Base-by-base conservation (phyloP, 805 yeast genomes). In the Wickerhamomyces queroliae region DNA sequence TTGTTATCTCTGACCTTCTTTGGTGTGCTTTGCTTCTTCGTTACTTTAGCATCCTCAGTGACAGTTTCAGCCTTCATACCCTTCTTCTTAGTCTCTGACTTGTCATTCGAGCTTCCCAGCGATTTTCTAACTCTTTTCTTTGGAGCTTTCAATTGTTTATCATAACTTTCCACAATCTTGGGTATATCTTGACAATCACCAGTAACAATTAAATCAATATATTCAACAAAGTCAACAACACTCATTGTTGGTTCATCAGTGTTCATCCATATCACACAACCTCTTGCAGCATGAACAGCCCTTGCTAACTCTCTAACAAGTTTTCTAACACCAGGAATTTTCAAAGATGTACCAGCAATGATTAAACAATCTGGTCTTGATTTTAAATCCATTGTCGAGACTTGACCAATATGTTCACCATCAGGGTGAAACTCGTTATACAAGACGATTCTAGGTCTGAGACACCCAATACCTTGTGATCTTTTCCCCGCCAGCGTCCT, bases 381-480 rank as follows among this genome's bases (percentile, higher is more conserved):
- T 42, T 67, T 70, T 32, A 85, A 59, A 58, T 89, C 96, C 2
- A 69, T 48, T 15, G 82, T 82, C 5, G 88, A 74, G 4, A 84
- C 75, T 38, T 78, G 76, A 1, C 95, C 95, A 35, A 89, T 87
- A 22, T 82, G 75, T 33, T 91, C 95, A 45, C 93, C 89, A 56
- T 88, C 95, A 1, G 95, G 95, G 55, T 89, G 85, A 40, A 71
- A 69, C 51, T 89, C 87, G 65, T 85, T 71, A 67, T 90, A 81
- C 9, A 81, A 57, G 3, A 81, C 84, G 22, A 81, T 76, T 48
- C 83, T 63, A 2, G 89, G 88, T 43, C 86, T 66, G 30, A 81
- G 53, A 37, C 71, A 64, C 4, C 89, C 89, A 6, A 72, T 55
- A 2, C 73, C 88, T 67, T 63, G 90, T 38, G 64, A 64, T 49